phyloP scores from a whole-genome alignment of 2,329 filamentous ascomycete genomes.

The Fusarium sp. region DNA sequence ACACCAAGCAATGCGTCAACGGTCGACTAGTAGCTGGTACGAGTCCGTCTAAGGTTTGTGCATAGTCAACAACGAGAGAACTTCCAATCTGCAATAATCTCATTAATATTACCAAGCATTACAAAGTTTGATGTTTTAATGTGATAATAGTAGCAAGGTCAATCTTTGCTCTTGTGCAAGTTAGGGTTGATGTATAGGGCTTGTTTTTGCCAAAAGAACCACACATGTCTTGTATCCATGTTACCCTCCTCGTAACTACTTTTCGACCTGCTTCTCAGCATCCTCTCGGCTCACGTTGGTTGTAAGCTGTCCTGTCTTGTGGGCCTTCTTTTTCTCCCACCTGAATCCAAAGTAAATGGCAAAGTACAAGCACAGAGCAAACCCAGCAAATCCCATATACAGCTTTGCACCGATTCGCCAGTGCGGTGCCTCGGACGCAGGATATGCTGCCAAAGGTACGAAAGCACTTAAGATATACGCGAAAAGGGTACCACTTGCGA shows the following conservation, averaged over 20 bases:
- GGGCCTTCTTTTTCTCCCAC: conserved; percentile 9
- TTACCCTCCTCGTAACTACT: not conserved
- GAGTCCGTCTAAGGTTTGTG: no score
- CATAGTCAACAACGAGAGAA: no score
- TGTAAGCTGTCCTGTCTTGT: conserved; percentile 10
- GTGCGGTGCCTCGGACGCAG: conserved; percentile 13
- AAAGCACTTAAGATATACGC: conserved; percentile 14
- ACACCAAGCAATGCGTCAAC: no score
- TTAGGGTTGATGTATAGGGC: no score
- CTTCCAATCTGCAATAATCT: no score
- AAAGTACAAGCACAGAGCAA: conserved; percentile 14
- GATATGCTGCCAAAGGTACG: conserved; percentile 19
- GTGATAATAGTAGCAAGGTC: no score
- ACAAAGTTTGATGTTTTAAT: no score
- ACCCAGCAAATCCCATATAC: conserved; percentile 15
- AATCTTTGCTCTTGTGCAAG: no score
- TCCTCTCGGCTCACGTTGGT: not conserved
- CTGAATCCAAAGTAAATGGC: conserved; percentile 24
- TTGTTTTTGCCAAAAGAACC: no score
- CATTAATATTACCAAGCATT: no score
- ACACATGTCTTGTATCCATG: not conserved
- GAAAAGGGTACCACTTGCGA: conserved; percentile 16
- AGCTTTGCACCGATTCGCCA: conserved; percentile 24
- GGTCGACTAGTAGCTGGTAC: no score
- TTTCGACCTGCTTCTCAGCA: not conserved